A percentile compares a stretch with the other conserved stretches of the same genome.
These are phyloP conservation scores for Theileria orientalis DNA, from an alignment of 169 alveolate genomes.

Conservation along the genomic window DNA sequence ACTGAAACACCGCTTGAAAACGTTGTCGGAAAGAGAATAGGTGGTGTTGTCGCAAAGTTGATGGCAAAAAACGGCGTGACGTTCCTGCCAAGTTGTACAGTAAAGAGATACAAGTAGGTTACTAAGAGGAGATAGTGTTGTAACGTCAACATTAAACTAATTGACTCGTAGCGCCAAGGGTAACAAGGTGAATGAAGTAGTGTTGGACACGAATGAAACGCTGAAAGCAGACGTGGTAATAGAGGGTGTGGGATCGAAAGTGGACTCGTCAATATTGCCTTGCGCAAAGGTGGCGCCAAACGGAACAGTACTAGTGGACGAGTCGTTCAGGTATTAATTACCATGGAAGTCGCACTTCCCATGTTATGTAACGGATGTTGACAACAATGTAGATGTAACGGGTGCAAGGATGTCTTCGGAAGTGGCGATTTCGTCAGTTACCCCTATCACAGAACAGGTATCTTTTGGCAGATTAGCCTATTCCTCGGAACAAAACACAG, in stretches of 20 bases:
- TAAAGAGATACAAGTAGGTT: slow-evolving; percentile 34
- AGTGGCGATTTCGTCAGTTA: slow-evolving; percentile 75
- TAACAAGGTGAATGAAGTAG: slow-evolving; percentile 65
- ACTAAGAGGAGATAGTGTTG: not conserved
- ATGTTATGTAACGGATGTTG: not conserved
- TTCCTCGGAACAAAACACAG: not conserved
- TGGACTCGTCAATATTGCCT: slow-evolving; percentile 61
- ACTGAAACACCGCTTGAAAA: slow-evolving; percentile 55
- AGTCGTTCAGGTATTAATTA: slow-evolving; percentile 38
- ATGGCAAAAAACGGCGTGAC: slow-evolving; percentile 62
- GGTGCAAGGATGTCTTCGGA: slow-evolving; percentile 70
- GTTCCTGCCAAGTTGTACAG: slow-evolving; percentile 47
- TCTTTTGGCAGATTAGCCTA: no score
- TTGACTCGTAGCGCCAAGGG: slow-evolving; percentile 14
- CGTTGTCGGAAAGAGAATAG: slow-evolving; percentile 68
- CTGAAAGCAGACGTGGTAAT: slow-evolving; percentile 74
- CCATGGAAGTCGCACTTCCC: no score
- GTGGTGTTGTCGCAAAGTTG: slow-evolving; percentile 55
- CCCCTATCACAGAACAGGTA: slow-evolving; percentile 73
- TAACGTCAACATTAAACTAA: slow-evolving; percentile 7
- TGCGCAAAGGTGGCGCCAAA: slow-evolving; percentile 54
- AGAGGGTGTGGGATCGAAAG: slow-evolving; percentile 77
- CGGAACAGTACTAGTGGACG: slow-evolving; percentile 67
- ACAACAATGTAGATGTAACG: slow-evolving; percentile 35
- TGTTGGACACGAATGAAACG: slow-evolving; percentile 58